Conservation (phyloP, 1,139 yeast genomes). For the Taphrina populina region DNA sequence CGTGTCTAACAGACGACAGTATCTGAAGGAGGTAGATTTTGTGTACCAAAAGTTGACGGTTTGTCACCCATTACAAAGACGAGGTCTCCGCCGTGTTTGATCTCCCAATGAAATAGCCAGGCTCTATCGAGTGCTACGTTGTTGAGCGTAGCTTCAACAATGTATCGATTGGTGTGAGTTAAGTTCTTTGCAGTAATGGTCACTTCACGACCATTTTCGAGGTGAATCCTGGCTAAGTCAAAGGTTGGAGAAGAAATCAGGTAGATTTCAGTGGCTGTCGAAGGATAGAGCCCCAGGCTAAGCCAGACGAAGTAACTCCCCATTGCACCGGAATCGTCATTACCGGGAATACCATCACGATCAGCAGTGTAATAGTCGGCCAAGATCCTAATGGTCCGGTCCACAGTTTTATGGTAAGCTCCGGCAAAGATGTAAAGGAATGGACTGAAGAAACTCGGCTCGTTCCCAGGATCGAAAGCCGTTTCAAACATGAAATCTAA, state of each 20-base stretch:
- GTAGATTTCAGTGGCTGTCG: conserved; percentile 22
- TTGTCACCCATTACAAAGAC: conserved; percentile 13
- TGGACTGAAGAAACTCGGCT: conserved; percentile 31
- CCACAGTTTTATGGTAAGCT: conserved; percentile 22
- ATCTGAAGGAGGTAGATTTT: conserved; percentile 18
- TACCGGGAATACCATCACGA: conserved; percentile 29
- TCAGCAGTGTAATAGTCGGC: conserved; percentile 11
- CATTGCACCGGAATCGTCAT: conserved; percentile 31
- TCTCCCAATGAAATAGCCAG: conserved; percentile 28
- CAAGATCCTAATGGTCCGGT: conserved; percentile 16
- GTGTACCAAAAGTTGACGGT: conserved; percentile 13
- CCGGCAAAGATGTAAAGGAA: conserved; percentile 30
- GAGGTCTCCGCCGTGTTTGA: conserved; percentile 8
- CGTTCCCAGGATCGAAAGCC: conserved; percentile 31
- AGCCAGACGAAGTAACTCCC: conserved; percentile 30
- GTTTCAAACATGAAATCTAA: conserved; percentile 26
- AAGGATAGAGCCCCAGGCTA: conserved; percentile 26
- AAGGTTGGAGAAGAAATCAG: conserved; percentile 25
- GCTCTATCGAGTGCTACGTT: conserved; percentile 9
- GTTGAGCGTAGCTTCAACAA: conserved; percentile 13
- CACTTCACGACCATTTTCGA: neutral
- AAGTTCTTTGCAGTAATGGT: conserved; percentile 3
- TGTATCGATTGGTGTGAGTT: conserved; percentile 3
- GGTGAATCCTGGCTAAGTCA: neutral
- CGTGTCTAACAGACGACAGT: conserved; percentile 8